Base-by-base conservation (phyloP, 2,329 filamentous ascomycete species). In the Rutstroemia sydowiana region DNA sequence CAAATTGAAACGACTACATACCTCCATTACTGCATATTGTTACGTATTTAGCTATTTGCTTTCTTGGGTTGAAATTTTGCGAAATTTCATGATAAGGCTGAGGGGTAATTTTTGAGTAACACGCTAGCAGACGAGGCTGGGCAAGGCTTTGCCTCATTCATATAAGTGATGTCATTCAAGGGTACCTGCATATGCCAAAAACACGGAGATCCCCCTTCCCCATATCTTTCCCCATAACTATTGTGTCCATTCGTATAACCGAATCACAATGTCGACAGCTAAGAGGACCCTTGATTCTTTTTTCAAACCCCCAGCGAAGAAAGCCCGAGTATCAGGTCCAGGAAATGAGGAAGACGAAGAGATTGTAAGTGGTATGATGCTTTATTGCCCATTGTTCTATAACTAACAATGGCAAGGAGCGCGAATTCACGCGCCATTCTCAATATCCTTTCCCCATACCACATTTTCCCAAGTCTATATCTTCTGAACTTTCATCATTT, bases 251-350 rank as follows among this genome's bases (percentile, higher is more conserved):
- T 26, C 23, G 8, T 26, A 8, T 8, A 26, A 26, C 8, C 23
- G 8, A 26, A 26, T 45, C 14, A 53, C 30, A 20, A 65, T 65
- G 62, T 53, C 61, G 11, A 65, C 70, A 0, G 70, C 69, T 47
- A 83, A 85, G 63, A 75, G 84, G 52, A 87, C 84, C 0, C 72
- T 90, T 1, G 83, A 88, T 55, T 70, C 76, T 10, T 90, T 88
- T 70, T 88, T 90, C 67, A 71, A 72, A 28, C 73, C 77, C 1
- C 63, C 71, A 20, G 54, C 64, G 3, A 74, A 78, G 60, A 73
- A 70, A 56, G 48, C 57, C 20, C 60, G 63, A 20, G 53, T 70
- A 3, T 55, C 51, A 36, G 58, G 59, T 37, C 42, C 37, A 10
- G 37, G 44, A 45, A 39, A 28, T 16, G 34, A n/a, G 13, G 41